Conservation (phyloP, 306 rosid species). For the Castanopsis chinensis region DNA sequence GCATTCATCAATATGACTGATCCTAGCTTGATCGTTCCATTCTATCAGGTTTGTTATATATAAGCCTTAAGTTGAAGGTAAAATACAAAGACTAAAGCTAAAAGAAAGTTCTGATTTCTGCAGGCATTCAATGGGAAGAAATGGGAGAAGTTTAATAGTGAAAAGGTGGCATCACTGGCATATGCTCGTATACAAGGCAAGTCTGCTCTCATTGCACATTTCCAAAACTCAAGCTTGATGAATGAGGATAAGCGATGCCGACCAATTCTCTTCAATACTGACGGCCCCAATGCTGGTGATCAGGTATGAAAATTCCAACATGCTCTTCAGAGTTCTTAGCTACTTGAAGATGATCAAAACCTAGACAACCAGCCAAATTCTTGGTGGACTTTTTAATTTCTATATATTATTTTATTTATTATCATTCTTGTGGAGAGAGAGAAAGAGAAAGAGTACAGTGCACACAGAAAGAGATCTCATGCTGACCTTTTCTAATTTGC, state of each 20-base stretch:
- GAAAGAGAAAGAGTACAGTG: neutral
- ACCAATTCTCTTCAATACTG: slow-evolving; percentile 82
- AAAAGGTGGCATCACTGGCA: slow-evolving; percentile 85
- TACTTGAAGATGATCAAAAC: neutral
- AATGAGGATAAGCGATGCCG: slow-evolving; percentile 86
- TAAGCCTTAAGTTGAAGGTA: neutral
- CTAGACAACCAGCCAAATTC: neutral
- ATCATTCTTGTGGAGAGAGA: neutral
- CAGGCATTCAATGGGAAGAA: slow-evolving; percentile 88
- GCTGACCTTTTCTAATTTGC: slow-evolving; percentile 20
- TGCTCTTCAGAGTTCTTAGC: neutral
- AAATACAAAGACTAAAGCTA: neutral
- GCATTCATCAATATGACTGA: slow-evolving; percentile 90
- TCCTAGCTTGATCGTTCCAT: slow-evolving; percentile 75
- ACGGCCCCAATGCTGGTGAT: slow-evolving; percentile 88
- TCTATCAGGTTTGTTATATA: slow-evolving; percentile 54
- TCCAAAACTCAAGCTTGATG: slow-evolving; percentile 87
- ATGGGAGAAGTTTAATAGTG: slow-evolving; percentile 94
- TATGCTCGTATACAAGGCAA: slow-evolving; percentile 89
- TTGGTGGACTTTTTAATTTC: neutral
- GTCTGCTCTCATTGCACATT: slow-evolving; percentile 77
- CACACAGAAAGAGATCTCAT: neutral
- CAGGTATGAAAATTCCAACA: slow-evolving; percentile 44
- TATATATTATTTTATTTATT: neutral
- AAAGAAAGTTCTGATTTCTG: neutral